These are phyloP conservation scores for Phialophora expanda DNA, from an alignment of 2,329 filamentous ascomycete genomes.

Conservation along the genomic window DNA sequence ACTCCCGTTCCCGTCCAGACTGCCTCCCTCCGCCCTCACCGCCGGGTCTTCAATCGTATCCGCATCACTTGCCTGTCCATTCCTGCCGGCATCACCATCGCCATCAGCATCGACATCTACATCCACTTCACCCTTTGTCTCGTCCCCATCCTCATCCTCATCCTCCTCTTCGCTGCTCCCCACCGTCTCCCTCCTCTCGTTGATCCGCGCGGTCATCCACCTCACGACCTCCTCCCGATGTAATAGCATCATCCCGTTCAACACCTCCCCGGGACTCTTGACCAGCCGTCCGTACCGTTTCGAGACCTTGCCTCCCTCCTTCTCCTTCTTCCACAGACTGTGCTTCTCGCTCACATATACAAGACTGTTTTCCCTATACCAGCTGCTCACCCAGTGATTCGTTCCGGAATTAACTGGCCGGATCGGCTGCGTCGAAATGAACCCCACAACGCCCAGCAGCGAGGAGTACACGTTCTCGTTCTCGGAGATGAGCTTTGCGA, in stretches of 20 bases:
- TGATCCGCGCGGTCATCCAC: slow-evolving; percentile 51
- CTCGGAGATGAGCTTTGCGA: slow-evolving; percentile 79
- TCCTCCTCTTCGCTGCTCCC: slow-evolving; percentile 13
- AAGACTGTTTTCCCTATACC: slow-evolving; percentile 83
- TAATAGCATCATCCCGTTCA: slow-evolving; percentile 63
- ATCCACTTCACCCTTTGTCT: background rate
- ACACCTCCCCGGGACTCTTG: slow-evolving; percentile 49
- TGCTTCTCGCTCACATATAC: slow-evolving; percentile 80
- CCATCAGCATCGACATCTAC: background rate
- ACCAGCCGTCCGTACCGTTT: slow-evolving; percentile 63
- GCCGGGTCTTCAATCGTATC: slow-evolving; percentile 27
- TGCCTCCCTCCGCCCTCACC: background rate
- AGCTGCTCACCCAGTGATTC: slow-evolving; percentile 68
- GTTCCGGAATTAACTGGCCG: slow-evolving; percentile 76
- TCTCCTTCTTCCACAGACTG: slow-evolving; percentile 74
- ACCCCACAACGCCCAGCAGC: slow-evolving; percentile 76
- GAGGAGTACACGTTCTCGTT: slow-evolving; percentile 69
- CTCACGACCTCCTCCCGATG: slow-evolving; percentile 58
- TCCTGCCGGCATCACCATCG: slow-evolving; percentile 10
- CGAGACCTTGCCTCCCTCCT: slow-evolving; percentile 63
- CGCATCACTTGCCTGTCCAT: slow-evolving; percentile 20
- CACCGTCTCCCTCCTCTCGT: slow-evolving; percentile 38
- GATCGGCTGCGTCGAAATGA: slow-evolving; percentile 75
- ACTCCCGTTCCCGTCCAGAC: background rate
- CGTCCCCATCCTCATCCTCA: slow-evolving; percentile 38